Evolutionary conservation across 2,329 filamentous ascomycete species (phyloP).

Genomic region (Colletotrichum kahawae): DNA sequence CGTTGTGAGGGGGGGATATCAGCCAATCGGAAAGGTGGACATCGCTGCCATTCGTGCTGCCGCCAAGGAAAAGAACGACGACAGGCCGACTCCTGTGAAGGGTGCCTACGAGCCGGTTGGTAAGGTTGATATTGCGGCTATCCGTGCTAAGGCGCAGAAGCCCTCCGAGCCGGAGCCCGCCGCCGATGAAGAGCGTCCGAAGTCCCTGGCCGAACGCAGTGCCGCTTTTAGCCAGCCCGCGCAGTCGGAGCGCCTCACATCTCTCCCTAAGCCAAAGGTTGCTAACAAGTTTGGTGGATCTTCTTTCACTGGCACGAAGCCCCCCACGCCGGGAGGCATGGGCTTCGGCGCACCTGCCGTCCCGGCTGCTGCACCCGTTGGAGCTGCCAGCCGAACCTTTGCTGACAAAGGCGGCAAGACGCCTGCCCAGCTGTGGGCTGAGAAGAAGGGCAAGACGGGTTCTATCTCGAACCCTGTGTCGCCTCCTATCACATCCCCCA

Average conservation of each 20-base stretch:
- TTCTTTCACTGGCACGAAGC: conserved; percentile 86
- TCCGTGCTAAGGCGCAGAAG: conserved; percentile 81
- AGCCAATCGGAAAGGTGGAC: conserved; percentile 96
- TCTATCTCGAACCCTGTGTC: conserved; percentile 46
- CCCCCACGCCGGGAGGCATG: conserved; percentile 75
- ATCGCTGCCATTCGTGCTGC: conserved; percentile 87
- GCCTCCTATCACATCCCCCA: conserved; percentile 52
- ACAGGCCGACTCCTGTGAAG: conserved; percentile 84
- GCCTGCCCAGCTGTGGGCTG: conserved; percentile 94
- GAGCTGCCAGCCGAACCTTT: conserved; percentile 88
- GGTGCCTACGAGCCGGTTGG: conserved; percentile 94
- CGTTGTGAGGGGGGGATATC: conserved; percentile 85
- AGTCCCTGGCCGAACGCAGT: conserved; percentile 76
- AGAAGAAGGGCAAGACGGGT: conserved; percentile 88
- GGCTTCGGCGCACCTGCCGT: conserved; percentile 68
- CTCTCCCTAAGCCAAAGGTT: conserved; percentile 92
- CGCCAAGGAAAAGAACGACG: conserved; percentile 73
- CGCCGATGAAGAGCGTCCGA: conserved; percentile 40
- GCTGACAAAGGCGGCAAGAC: conserved; percentile 96
- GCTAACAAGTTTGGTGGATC: conserved; percentile 83
- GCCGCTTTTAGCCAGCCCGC: conserved; percentile 68
- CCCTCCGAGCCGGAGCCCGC: conserved; percentile 41
- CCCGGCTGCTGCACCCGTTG: conserved; percentile 66
- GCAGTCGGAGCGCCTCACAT: conserved; percentile 80
- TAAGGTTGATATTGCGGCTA: conserved; percentile 96